Conservation (phyloP, 441 rosid species). For the Populus tomentosa region DNA sequence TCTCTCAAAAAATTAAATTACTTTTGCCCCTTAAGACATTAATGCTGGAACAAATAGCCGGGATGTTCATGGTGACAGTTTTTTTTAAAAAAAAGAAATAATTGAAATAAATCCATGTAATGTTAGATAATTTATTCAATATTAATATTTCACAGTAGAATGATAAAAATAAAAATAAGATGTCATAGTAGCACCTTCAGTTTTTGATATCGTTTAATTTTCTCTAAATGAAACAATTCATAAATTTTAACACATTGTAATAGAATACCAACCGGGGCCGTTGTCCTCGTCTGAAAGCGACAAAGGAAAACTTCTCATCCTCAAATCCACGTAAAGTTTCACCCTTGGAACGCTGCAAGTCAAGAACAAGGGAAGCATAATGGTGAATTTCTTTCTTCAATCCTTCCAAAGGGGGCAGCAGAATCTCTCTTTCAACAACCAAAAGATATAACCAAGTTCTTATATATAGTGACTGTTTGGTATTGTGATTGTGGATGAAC, state of each 20-base stretch:
- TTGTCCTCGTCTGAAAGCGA: conserved; percentile 78
- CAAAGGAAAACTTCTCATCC: conserved; percentile 81
- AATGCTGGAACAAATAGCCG: neutral
- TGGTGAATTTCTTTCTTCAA: neutral
- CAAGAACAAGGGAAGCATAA: neutral
- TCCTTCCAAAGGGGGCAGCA: neutral
- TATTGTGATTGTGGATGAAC: no score
- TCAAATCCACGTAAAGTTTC: conserved; percentile 84
- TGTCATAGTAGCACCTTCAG: neutral
- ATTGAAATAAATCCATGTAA: neutral
- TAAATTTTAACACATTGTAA: neutral
- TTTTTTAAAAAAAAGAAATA: no score
- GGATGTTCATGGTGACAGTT: neutral
- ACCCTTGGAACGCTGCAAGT: conserved; percentile 59
- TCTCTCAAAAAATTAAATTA: neutral
- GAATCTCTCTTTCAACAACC: neutral
- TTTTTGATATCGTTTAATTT: neutral
- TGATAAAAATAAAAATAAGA: neutral
- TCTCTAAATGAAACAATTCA: neutral
- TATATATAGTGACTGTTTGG: no score
- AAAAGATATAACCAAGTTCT: neutral
- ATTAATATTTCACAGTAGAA: neutral
- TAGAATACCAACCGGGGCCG: conserved; percentile 62
- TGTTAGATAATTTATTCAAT: no score
- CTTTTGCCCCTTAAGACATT: neutral